A percentile compares a stretch with the other conserved stretches of the same genome.
Conservation (phyloP, 2,329 filamentous ascomycete species). For the Apiospora sp. region DNA sequence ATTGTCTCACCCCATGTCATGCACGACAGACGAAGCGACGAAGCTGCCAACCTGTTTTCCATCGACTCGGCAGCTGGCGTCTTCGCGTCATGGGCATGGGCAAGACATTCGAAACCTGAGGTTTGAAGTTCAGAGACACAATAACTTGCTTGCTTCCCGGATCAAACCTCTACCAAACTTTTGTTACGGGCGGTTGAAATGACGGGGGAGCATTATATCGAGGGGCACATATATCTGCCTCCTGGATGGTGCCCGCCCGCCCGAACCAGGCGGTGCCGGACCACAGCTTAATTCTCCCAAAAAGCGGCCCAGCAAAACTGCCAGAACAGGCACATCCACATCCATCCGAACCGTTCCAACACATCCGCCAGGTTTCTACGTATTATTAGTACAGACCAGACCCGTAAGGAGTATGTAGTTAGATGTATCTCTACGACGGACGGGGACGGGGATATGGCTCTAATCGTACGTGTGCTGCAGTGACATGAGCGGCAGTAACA, state of each 20-base stretch:
- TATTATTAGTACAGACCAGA: neutral
- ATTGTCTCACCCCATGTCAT: constrained; percentile 8
- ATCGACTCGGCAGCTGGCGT: neutral
- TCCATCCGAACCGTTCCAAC: neutral
- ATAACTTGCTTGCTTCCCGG: neutral
- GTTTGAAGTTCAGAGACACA: neutral
- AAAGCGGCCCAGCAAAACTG: constrained; percentile 1
- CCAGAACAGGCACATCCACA: neutral
- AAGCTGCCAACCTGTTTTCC: neutral
- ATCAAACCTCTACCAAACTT: constrained; percentile 7
- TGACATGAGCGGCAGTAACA: neutral
- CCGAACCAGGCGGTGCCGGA: neutral
- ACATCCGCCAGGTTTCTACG: neutral
- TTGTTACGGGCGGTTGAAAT: constrained; percentile 1
- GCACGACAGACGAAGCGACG: neutral
- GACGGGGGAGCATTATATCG: neutral
- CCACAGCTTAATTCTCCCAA: constrained; percentile 13
- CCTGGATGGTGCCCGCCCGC: neutral
- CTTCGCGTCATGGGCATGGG: neutral
- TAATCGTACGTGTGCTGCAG: neutral
- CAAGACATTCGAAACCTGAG: neutral
- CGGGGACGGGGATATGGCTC: neutral
- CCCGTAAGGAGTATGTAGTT: neutral
- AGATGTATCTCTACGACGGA: neutral
- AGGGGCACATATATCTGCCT: neutral